Evolutionary conservation across 2,329 filamentous ascomycete species (phyloP).

Genomic region (Alternaria viburni): DNA sequence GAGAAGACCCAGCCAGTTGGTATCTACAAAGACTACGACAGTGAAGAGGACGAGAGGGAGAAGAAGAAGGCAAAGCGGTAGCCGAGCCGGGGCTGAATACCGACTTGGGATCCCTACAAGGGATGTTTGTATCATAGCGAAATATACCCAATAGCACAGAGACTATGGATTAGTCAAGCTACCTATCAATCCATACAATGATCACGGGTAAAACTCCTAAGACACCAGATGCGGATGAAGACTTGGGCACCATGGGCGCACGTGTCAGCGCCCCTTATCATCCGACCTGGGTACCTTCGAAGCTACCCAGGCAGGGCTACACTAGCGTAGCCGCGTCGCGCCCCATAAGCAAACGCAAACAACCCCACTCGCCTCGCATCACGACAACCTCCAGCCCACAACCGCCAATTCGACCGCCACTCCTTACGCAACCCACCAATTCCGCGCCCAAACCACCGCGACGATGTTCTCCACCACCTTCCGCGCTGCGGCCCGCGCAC

Average conservation of each 20-base stretch:
- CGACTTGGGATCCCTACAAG: constrained; percentile 4
- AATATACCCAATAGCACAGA: constrained; percentile 11
- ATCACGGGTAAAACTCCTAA: background rate
- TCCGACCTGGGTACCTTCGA: constrained; percentile 4
- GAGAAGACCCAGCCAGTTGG: constrained; percentile 89
- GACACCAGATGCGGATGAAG: background rate
- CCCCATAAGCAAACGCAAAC: constrained; percentile 13
- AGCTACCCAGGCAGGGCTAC: background rate
- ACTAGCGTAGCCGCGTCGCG: constrained; percentile 19
- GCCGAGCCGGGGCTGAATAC: background rate
- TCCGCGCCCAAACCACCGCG: background rate
- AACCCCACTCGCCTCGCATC: constrained; percentile 13
- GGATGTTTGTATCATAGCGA: constrained; percentile 9
- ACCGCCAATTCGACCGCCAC: constrained; percentile 2
- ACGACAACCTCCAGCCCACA: constrained; percentile 9
- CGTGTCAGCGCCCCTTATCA: constrained; percentile 5
- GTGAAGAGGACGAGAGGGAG: constrained; percentile 77
- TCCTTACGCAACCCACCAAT: background rate
- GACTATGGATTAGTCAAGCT: background rate
- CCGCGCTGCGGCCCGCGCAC: constrained; percentile 60
- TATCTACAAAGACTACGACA: constrained; percentile 87
- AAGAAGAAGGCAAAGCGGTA: constrained; percentile 59
- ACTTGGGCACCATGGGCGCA: background rate
- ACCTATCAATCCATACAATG: background rate
- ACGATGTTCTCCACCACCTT: constrained; percentile 46